phyloP scores from a whole-genome alignment of 805 yeast species.

The Zygosaccharomyces lentus region DNA sequence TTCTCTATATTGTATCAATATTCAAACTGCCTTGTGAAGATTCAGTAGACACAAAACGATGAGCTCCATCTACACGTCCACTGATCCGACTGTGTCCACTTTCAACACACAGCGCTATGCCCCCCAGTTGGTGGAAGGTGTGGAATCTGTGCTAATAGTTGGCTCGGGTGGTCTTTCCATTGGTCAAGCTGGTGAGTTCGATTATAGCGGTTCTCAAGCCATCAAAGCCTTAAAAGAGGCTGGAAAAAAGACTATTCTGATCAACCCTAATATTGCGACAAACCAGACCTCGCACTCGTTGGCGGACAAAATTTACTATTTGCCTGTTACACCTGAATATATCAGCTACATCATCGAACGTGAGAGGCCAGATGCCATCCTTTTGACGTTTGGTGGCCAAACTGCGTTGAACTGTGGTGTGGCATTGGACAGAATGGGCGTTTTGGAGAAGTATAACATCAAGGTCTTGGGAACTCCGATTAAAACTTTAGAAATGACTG shows the following conservation, averaged over 20 bases:
- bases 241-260: slow-evolving; percentile 74
- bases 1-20: not conserved
- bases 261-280: slow-evolving; percentile 95
- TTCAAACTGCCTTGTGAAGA: not conserved
- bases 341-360: slow-evolving; percentile 92
- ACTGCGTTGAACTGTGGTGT: slow-evolving; percentile 97
- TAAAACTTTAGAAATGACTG: slow-evolving; percentile 90
- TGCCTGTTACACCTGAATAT: slow-evolving; percentile 96
- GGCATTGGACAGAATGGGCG: slow-evolving; percentile 90
- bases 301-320: slow-evolving; percentile 92
- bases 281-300: slow-evolving; percentile 93
- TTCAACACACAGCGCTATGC: slow-evolving; percentile 29
- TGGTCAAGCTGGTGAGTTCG: slow-evolving; percentile 98
- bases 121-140: slow-evolving; percentile 33
- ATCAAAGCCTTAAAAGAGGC: slow-evolving; percentile 93
- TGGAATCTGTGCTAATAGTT: slow-evolving; percentile 66
- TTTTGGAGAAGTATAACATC: slow-evolving; percentile 82
- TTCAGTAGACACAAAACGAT: slow-evolving; percentile 6
- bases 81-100: slow-evolving; percentile 31
- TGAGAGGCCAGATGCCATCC: slow-evolving; percentile 93
- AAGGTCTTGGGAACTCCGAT: slow-evolving; percentile 98
- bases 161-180: slow-evolving; percentile 97
- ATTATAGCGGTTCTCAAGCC: slow-evolving; percentile 96
- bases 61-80: slow-evolving; percentile 29
- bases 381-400: slow-evolving; percentile 97